phyloP scores from a whole-genome alignment of 2,329 filamentous ascomycete genomes.

The Calonectria pseudoreteaudii region DNA sequence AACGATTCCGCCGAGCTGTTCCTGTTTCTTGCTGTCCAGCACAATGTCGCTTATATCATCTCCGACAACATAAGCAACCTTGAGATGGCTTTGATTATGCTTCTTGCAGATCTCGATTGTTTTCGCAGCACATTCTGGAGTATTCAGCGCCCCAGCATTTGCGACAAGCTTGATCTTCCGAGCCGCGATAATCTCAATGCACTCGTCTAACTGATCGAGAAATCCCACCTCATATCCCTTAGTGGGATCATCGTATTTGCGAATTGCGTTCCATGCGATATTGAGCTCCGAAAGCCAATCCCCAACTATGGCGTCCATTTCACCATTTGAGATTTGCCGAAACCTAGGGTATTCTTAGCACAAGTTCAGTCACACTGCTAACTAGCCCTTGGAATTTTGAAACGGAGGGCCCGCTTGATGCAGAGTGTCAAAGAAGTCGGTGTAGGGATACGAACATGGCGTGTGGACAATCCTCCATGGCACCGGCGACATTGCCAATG shows the following conservation, averaged over 20 bases:
- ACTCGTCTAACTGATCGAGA: conserved; percentile 7
- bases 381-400: too few species aligned
- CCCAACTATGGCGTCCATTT: conserved; percentile 7
- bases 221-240: conserved; percentile 18
- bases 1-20: conserved; percentile 4
- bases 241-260: conserved; percentile 11
- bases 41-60: conserved; percentile 12
- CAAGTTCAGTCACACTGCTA: background rate
- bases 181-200: conserved; percentile 6
- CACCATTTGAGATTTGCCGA: conserved; percentile 3
- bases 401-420: too few species aligned
- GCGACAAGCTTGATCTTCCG: conserved; percentile 9
- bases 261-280: conserved; percentile 17
- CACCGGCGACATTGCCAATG: conserved; percentile 24
- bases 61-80: conserved; percentile 10
- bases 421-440: too few species aligned
- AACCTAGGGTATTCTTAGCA: background rate
- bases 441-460: conserved; percentile 16
- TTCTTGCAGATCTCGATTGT: background rate
- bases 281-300: conserved; percentile 21
- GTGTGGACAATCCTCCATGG: conserved; percentile 20
- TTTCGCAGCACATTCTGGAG: conserved; percentile 1
- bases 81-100: background rate
- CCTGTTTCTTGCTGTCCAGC: background rate
- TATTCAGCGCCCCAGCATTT: conserved; percentile 16